A percentile compares a stretch with the other conserved stretches of the same genome.
These are phyloP conservation scores for Plasmodium billcollinsi DNA, from an alignment of 169 alveolate species.

Conservation along the genomic window DNA sequence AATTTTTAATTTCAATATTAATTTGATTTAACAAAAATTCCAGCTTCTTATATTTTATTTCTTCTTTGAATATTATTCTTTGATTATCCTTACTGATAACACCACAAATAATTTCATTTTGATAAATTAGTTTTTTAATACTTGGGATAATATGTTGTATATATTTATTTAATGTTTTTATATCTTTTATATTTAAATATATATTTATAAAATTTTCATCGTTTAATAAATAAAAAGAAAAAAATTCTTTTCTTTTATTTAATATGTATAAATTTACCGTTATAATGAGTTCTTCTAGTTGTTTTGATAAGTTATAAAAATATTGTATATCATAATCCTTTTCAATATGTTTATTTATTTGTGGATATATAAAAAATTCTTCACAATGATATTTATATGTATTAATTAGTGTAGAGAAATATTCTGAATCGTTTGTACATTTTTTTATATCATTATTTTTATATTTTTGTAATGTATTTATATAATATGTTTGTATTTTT, in stretches of 20 bases:
- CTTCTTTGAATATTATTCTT: slow-evolving; percentile 39
- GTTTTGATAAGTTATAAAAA: not conserved
- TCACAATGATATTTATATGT: slow-evolving; percentile 45
- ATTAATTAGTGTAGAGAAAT: not conserved
- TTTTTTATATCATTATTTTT: slow-evolving; percentile 47
- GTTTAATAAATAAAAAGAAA: slow-evolving; percentile 12
- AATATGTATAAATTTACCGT: slow-evolving; percentile 14
- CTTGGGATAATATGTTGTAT: slow-evolving; percentile 26
- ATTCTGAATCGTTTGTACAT: slow-evolving; percentile 6
- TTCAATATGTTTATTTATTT: slow-evolving; percentile 40
- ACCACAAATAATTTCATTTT: slow-evolving; percentile 55
- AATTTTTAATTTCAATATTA: slow-evolving; percentile 10
- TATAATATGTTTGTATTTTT: slow-evolving; percentile 27
- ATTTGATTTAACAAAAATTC: slow-evolving; percentile 57
- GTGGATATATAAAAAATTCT: slow-evolving; percentile 62
- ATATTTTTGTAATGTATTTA: slow-evolving; percentile 21
- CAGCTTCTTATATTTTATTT: slow-evolving; percentile 37
- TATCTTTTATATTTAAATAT: slow-evolving; percentile 23
- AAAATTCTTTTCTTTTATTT: slow-evolving; percentile 23
- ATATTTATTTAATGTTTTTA: slow-evolving; percentile 27
- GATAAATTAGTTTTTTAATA: slow-evolving; percentile 33
- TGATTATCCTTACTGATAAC: slow-evolving; percentile 10
- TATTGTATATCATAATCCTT: slow-evolving; percentile 8
- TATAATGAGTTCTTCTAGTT: not conserved
- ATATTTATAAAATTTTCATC: slow-evolving; percentile 38